A percentile compares a stretch with the other conserved stretches of the same genome.
These are phyloP conservation scores for Vitis rupestris DNA, from an alignment of 164 flowering plant species.

Conservation along the genomic window DNA sequence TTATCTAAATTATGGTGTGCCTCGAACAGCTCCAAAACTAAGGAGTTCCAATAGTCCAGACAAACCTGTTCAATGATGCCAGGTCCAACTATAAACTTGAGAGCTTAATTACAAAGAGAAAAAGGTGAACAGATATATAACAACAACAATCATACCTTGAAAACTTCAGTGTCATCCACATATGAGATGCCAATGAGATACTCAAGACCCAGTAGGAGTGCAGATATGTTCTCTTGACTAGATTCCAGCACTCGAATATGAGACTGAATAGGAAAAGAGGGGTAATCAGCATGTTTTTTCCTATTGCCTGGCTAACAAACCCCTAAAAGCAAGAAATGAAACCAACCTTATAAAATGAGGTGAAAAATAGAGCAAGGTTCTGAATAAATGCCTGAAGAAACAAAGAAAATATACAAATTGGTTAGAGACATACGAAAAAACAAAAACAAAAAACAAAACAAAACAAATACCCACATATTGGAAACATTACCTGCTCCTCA, in stretches of 20 bases:
- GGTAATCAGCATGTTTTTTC: background rate
- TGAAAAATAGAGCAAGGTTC: slow-evolving; percentile 90
- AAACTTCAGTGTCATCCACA: slow-evolving; percentile 97
- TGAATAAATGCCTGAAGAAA: slow-evolving; percentile 87
- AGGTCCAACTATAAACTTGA: background rate
- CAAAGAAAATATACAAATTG: background rate
- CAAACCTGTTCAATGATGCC: slow-evolving; percentile 61
- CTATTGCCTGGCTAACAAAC: background rate
- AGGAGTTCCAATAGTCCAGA: slow-evolving; percentile 94
- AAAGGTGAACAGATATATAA: background rate
- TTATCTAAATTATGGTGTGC: slow-evolving; percentile 70
- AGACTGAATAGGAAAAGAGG: slow-evolving; percentile 42
- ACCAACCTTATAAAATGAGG: slow-evolving; percentile 87
- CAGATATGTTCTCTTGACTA: slow-evolving; percentile 61
- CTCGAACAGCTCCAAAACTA: slow-evolving; percentile 87
- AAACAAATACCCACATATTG: slow-evolving; percentile 3
- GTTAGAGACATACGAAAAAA: background rate
- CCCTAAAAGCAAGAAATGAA: background rate
- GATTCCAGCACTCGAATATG: slow-evolving; percentile 87
- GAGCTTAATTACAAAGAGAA: background rate
- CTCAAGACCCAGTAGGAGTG: slow-evolving; percentile 82
- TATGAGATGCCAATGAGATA: slow-evolving; percentile 88
- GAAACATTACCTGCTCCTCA: slow-evolving; percentile 76
- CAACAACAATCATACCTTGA: slow-evolving; percentile 55
- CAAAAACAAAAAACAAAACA: background rate